Percentiles rank a stretch among this genome's conserved stretches.
These are phyloP conservation scores for Limonomyces culmigenus DNA, from an alignment of 1,284 basidiomycete species.

Conservation along the genomic window DNA sequence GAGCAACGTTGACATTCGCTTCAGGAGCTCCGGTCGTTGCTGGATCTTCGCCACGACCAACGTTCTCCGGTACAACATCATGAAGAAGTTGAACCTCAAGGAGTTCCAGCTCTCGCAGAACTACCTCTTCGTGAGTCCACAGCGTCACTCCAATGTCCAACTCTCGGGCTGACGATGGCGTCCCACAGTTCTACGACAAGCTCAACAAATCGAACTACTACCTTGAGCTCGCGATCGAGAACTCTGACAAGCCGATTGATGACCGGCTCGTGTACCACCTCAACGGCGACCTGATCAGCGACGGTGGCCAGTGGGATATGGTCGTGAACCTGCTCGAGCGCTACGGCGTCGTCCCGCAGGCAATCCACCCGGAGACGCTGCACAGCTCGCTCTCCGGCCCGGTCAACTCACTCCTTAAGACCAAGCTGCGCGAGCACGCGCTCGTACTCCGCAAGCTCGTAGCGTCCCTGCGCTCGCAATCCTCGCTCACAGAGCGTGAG, in stretches of 20 bases:
- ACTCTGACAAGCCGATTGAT: conserved; percentile 67
- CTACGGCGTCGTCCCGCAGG: conserved; percentile 75
- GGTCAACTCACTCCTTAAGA: conserved; percentile 69
- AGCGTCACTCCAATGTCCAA: conserved; percentile 5
- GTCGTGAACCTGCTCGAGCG: conserved; percentile 27
- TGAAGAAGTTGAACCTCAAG: conserved; percentile 72
- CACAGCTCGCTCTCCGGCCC: conserved; percentile 64
- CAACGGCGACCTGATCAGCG: conserved; percentile 64
- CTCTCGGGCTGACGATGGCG: neutral
- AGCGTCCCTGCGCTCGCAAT: conserved; percentile 26
- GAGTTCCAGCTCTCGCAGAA: conserved; percentile 86
- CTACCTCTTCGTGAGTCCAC: conserved; percentile 7
- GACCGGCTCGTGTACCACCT: conserved; percentile 71
- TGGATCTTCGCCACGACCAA: conserved; percentile 92
- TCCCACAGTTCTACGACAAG: conserved; percentile 84
- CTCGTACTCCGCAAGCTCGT: conserved; percentile 62
- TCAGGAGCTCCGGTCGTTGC: conserved; percentile 62
- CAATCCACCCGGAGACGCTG: conserved; percentile 73
- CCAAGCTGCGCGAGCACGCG: conserved; percentile 83
- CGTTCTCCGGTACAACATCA: conserved; percentile 68
- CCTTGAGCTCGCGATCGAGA: conserved; percentile 76
- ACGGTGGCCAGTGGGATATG: conserved; percentile 96
- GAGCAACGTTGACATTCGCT: too few relatives aligned
- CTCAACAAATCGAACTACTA: conserved; percentile 93
- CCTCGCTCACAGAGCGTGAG: conserved; percentile 24